Evolutionary conservation across 1,139 yeast species (phyloP), one percentile per base, ranked within the genome.

Genomic region (Saccharomycopsis hybrid): DNA sequence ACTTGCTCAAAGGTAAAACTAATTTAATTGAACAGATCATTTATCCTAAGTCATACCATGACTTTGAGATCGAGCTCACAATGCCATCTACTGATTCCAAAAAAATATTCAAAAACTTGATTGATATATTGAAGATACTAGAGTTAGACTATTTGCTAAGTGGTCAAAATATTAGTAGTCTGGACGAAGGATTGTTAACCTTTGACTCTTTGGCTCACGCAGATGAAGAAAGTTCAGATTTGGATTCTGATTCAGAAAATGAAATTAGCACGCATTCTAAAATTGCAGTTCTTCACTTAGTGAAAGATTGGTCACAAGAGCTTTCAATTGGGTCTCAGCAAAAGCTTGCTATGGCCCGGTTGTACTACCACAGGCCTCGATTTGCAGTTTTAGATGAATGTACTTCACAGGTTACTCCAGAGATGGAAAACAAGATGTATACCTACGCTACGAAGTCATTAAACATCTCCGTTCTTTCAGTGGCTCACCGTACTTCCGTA

Each of bases 321-420:
- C 72, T 90, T 56, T 84, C 95, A 1, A 82, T 84, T 57, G 97
- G 97, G 40, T 95, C 92, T 27, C 97, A 90, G 65, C 97, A 90
- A 65, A 73, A 96, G 60, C 75, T 90, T 59, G 97, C 97, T 13
- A 85, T 90, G 88, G 96, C 95, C 2, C 76, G 97, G 59, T 72
- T 90, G 65, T 90, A 85, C 62, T 90, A 89, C 62, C 97, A 90
- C 64, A 77, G 76, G 60, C 97, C 97, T 2, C 84, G 81, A 66
- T 90, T 88, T 71, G 97, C 97, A 0, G 96, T 90, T 31, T 72
- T 90, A 57, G 97, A 90, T 67, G 97, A 90, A 68, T 90, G 97
- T 66, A 90, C 97, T 0, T 87, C 96, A 4, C 92, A 96, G 1
- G 95, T 89, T 1, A 82, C 96, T 0, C 86, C 95, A 25, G 88